Base-by-base conservation (phyloP, 1,284 basidiomycete genomes). In the Laetiporus sulphureus region DNA sequence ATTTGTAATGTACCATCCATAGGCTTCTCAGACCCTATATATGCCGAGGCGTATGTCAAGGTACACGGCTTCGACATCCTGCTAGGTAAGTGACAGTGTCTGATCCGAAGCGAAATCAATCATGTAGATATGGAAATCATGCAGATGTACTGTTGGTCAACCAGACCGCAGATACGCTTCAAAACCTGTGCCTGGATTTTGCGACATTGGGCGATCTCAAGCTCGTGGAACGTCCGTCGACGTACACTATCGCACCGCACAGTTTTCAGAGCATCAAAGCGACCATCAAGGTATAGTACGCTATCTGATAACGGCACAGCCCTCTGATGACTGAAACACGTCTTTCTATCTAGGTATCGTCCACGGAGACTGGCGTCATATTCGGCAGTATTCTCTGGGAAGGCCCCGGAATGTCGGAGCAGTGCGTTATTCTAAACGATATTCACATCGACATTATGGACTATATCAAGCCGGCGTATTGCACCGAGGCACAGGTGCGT, bases 401-500 rank as follows among this genome's bases (percentile, higher is more conserved):
- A 53, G 89, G 88, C n/a, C 81, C 83, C 4, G 88, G 84, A 36
- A 81, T 93, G 53, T 74, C 83, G 0, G 91, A 95, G 59, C 82
- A 82, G 37, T 91, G 83, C 64, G 92, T 91, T 29, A 94, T 99
- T 37, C 65, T 98, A 57, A 97, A 93, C 63, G 95, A 98, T 65
- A 94, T 98, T 46, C 93, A 98, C 65, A 91, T 98, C 51, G 96
- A 99, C 64, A 98, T 99, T 53, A 95, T 99, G 89, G 95, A 98
- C 64, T 99, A 98, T 65, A 99, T 99, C 71, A 92, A 96, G 63
- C 94, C 95, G 0, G 91, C 93, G 3, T 90, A 90, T 59, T 96
- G 93, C 66, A 96, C 86, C 45, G 95, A 99, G 64, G 83, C 88
- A 23, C 90, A 95, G 77, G 91, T 91, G 58, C 46, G 74, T 59